phyloP scores from a whole-genome alignment of 2,329 filamentous ascomycete genomes.

The Fusarium sp. region DNA sequence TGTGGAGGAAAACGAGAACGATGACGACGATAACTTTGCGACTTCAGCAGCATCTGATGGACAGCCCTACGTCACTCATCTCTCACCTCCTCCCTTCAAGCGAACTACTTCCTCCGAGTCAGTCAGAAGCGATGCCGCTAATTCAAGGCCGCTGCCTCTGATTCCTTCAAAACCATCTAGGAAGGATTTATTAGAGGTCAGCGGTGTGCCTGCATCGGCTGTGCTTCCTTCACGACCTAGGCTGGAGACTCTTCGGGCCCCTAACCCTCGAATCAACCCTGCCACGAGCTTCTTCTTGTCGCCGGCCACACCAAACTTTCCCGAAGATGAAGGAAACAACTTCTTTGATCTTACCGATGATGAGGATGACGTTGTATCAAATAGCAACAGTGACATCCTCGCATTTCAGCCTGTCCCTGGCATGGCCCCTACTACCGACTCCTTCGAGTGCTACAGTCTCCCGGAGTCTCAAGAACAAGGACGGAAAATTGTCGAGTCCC shows the following conservation, averaged over 20 bases:
- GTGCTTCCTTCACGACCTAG: slow-evolving; percentile 33
- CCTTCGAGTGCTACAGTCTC: slow-evolving; percentile 57
- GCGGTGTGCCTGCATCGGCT: slow-evolving; percentile 31
- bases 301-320: slow-evolving; percentile 50
- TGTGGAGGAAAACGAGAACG: slow-evolving; percentile 54
- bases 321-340: slow-evolving; percentile 54
- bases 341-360: slow-evolving; percentile 60
- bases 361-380: slow-evolving; percentile 51
- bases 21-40: slow-evolving; percentile 73
- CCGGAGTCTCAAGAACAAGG: slow-evolving; percentile 46
- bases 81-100: slow-evolving; percentile 64
- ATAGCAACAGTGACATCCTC: slow-evolving; percentile 50
- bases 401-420: slow-evolving; percentile 36
- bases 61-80: slow-evolving; percentile 54
- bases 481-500: slow-evolving; percentile 28
- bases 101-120: slow-evolving; percentile 47
- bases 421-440: slow-evolving; percentile 24
- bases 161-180: slow-evolving; percentile 31
- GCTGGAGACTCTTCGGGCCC: slow-evolving; percentile 35
- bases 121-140: slow-evolving; percentile 32
- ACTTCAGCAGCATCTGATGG: slow-evolving; percentile 58
- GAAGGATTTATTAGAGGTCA: slow-evolving; percentile 10
- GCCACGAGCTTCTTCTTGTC: slow-evolving; percentile 45
- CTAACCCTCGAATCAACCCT: slow-evolving; percentile 43
- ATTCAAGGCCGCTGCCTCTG: slow-evolving; percentile 40